Evolutionary conservation across 2,329 filamentous ascomycete species (phyloP).

Genomic region (Endocalyx cinctus): DNA sequence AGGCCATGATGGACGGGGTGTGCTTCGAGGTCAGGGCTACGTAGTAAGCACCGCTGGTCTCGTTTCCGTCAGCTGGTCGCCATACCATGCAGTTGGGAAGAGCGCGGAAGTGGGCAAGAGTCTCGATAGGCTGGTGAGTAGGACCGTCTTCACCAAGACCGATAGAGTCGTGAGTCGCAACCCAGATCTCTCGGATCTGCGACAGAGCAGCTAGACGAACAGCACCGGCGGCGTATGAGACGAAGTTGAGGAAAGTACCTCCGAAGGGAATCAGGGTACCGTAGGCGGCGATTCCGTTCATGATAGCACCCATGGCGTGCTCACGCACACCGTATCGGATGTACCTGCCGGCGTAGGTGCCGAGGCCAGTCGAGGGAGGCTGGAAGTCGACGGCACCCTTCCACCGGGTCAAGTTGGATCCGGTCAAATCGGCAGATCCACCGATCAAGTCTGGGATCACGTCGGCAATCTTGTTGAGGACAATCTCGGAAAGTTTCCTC

Average conservation of each 20-base stretch:
- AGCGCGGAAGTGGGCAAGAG: conserved; percentile 94
- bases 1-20: conserved; percentile 88
- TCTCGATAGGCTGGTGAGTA: conserved; percentile 99
- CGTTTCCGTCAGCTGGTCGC: conserved; percentile 97
- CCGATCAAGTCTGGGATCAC: conserved; percentile 86
- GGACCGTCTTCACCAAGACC: conserved; percentile 98
- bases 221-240: conserved; percentile 93
- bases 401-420: conserved; percentile 98
- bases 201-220: conserved; percentile 92
- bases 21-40: conserved; percentile 82
- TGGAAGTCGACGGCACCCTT: conserved; percentile 98
- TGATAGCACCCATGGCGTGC: conserved; percentile 87
- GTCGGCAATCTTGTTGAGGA: conserved; percentile 81
- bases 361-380: conserved; percentile 77
- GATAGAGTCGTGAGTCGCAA: conserved; percentile 98
- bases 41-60: conserved; percentile 97
- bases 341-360: conserved; percentile 88
- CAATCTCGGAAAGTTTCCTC: conserved; percentile 92
- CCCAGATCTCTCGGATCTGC: conserved; percentile 86
- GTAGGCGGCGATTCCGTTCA: conserved; percentile 94
- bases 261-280: conserved; percentile 90
- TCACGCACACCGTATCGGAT: conserved; percentile 89
- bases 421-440: conserved; percentile 95
- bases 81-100: conserved; percentile 99
- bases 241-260: conserved; percentile 99